A percentile compares a stretch with the other conserved stretches of the same genome.
phyloP scores from a whole-genome alignment of 2,329 filamentous ascomycete species.

The Sporothrix dimorphospora region DNA sequence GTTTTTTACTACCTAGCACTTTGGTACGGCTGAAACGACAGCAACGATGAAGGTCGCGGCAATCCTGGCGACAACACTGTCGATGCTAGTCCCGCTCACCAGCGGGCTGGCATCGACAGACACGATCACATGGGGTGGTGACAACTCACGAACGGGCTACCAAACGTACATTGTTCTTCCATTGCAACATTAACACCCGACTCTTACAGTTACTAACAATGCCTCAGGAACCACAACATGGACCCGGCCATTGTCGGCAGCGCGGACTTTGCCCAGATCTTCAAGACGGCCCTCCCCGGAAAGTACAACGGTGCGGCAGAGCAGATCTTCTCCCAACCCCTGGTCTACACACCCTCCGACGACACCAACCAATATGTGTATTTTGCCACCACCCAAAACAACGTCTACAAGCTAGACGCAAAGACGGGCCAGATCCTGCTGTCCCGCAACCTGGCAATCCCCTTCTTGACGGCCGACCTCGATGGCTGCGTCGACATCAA shows the following conservation, averaged over 20 bases:
- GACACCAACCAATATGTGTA: constrained; percentile 51
- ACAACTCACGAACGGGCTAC: constrained; percentile 58
- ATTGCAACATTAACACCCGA: neutral
- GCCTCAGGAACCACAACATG: constrained; percentile 60
- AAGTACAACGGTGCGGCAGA: constrained; percentile 54
- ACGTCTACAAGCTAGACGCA: constrained; percentile 53
- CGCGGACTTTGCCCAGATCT: constrained; percentile 58
- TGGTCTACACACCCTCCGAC: constrained; percentile 50
- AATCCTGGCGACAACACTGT: constrained; percentile 33
- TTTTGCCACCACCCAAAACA: constrained; percentile 55
- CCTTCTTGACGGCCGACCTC: constrained; percentile 51
- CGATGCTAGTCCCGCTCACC: constrained; percentile 42
- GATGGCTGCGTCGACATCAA: constrained; percentile 53
- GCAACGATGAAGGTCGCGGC: constrained; percentile 2
- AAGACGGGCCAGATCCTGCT: constrained; percentile 49
- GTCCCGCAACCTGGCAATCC: constrained; percentile 48
- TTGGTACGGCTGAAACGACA: neutral
- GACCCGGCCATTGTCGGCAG: constrained; percentile 61
- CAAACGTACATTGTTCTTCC: constrained; percentile 45
- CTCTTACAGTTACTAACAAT: constrained; percentile 16
- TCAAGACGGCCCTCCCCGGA: constrained; percentile 55
- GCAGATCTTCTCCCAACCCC: constrained; percentile 56
- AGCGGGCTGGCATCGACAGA: constrained; percentile 51
- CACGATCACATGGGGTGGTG: constrained; percentile 63
- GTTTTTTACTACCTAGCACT: neutral